Conservation (phyloP, 2,329 filamentous ascomycete species). For the Pseudogymnoascus sp. region DNA sequence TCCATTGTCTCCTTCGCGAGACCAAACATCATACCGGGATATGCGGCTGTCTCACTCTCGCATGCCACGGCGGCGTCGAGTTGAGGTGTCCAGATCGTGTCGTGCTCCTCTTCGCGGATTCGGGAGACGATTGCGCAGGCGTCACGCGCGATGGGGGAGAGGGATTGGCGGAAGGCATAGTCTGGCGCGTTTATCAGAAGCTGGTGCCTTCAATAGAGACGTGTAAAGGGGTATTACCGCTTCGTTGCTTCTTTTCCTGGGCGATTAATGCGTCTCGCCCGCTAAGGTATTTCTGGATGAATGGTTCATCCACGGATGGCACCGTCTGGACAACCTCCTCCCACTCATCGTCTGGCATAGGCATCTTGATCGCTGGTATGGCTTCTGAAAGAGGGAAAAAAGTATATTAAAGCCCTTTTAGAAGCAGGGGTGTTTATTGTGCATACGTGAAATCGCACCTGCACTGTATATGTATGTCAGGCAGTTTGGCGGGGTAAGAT, state of each 20-base stretch:
- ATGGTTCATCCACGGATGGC: slow-evolving; percentile 55
- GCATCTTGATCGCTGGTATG: not conserved
- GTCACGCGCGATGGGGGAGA: slow-evolving; percentile 69
- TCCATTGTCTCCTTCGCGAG: slow-evolving; percentile 82
- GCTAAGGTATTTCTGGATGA: slow-evolving; percentile 72
- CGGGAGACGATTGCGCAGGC: slow-evolving; percentile 72
- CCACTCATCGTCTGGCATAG: slow-evolving; percentile 46
- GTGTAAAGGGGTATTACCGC: slow-evolving; percentile 44
- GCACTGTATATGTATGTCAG: not conserved
- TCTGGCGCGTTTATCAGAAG: slow-evolving; percentile 35
- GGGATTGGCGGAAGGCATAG: slow-evolving; percentile 58
- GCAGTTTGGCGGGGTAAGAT: not conserved
- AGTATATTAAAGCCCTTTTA: not conserved
- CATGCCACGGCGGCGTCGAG: slow-evolving; percentile 62
- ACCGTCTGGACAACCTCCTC: slow-evolving; percentile 47
- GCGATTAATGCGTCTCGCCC: slow-evolving; percentile 68
- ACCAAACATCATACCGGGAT: slow-evolving; percentile 89
- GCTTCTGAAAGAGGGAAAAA: not conserved
- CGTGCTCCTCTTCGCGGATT: slow-evolving; percentile 70
- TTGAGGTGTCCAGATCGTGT: slow-evolving; percentile 65
- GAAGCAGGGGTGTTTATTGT: not conserved
- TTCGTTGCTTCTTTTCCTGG: slow-evolving; percentile 74
- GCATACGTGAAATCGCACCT: not conserved
- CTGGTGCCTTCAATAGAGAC: slow-evolving; percentile 20
- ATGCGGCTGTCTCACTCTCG: slow-evolving; percentile 54